Base-by-base conservation (phyloP, 2,329 filamentous ascomycete genomes). In the Saccharata proteae region DNA sequence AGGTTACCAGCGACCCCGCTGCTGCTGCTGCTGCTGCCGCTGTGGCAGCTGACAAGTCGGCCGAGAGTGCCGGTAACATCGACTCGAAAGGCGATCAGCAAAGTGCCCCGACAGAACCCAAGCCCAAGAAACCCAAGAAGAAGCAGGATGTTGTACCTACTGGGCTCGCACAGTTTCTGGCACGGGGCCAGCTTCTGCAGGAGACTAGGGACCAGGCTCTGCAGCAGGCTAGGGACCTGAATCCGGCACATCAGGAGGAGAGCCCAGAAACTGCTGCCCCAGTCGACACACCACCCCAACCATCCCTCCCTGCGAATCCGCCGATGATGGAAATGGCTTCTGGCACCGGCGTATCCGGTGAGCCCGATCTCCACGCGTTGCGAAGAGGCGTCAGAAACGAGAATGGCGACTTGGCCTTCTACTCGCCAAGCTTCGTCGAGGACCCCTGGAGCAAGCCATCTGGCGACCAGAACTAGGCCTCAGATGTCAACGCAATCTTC, bases 391-490 rank as follows among this genome's bases (percentile, higher is more conserved):
- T 64, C 21, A 52, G 51, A 30, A 61, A 64, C 38, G 54, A 58
- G 36, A 56, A 54, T 2, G 81, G 77, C 61, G 80, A 77, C 52
- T 57, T 66, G 22, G 73, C 65, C 20, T 82, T 80, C 51, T 85
- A 83, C 51, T 69, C 81, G 36, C 68, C 71, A 0, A 67, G 63
- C 36, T 80, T 77, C 38, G 72, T 82, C 43, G 65, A 76, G 48
- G 82, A 86, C 48, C 80, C 80, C 0, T 86, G 80, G 80, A 68
- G 40, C 34, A 46, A 14, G 24, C 24, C 13, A n/a, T 6, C 9
- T 26, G 24, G 13, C 7, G 6, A 26, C 24, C 10, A 26, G 24
- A 6, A 8, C 7, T 8, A 26, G 24, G 13, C 13, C 24, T 26
- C 8, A 26, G 24, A 26, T 26, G 24, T 8, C 24, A 15, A 26